Percentiles rank a stretch among this genome's conserved stretches.
phyloP scores from a whole-genome alignment of 331 rosid genomes.

The Phaseolus coccineus region DNA sequence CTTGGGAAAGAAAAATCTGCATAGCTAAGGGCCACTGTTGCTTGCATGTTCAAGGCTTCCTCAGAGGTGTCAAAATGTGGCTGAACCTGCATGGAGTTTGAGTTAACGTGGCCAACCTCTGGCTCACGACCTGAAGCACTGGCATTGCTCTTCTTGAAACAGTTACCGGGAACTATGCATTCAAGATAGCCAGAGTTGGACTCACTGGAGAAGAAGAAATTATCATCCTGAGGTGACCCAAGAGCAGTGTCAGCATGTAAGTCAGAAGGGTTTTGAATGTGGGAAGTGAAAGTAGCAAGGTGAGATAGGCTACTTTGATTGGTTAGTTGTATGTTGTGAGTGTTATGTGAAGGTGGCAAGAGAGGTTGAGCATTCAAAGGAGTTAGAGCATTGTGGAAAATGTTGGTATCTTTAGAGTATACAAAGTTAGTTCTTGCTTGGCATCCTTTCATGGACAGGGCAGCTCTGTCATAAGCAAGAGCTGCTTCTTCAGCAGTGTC shows the following conservation, averaged over 20 bases:
- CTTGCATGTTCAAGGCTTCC: conserved; percentile 39
- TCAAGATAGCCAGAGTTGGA: conserved; percentile 88
- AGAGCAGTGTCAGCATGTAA: conserved; percentile 40
- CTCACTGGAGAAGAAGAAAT: conserved; percentile 66
- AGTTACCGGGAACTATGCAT: conserved; percentile 89
- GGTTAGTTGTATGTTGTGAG: conserved; percentile 47
- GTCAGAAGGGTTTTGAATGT: conserved; percentile 30
- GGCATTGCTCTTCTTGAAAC: conserved; percentile 55
- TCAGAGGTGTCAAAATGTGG: conserved; percentile 47
- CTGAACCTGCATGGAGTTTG: conserved; percentile 46
- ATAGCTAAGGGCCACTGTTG: conserved; percentile 18
- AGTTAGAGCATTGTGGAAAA: conserved; percentile 54
- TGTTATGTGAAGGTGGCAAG: conserved; percentile 47
- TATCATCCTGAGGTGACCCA: conserved; percentile 48
- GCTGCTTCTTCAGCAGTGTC: conserved; percentile 99
- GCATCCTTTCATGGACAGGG: conserved; percentile 91
- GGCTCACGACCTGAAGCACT: conserved; percentile 44
- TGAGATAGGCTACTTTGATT: conserved; percentile 45
- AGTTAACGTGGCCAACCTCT: conserved; percentile 30
- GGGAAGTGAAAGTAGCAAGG: conserved; percentile 10
- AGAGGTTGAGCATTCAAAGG: conserved; percentile 59
- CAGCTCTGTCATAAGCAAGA: conserved; percentile 98
- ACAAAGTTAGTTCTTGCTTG: conserved; percentile 94
- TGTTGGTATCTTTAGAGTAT: conserved; percentile 64
- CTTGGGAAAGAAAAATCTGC: conserved; percentile 53